A percentile compares a stretch with the other conserved stretches of the same genome.
Conservation (phyloP, 495 filamentous ascomycete genomes). For the Halenospora varia region DNA sequence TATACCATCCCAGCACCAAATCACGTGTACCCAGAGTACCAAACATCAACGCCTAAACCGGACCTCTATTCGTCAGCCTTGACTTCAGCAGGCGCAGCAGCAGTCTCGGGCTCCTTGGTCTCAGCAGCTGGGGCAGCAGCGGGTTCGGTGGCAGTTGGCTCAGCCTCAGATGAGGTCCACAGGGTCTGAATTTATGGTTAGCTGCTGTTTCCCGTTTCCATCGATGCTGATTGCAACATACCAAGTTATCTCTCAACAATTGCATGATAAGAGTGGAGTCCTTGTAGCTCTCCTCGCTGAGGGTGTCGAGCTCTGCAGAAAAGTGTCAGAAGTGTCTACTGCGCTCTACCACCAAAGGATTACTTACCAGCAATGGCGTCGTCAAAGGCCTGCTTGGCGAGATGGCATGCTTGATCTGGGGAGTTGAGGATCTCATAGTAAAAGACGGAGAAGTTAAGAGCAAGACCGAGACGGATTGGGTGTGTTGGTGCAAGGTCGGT, state of each 20-base stretch:
- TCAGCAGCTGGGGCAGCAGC: conserved; percentile 35
- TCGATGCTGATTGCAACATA: conserved; percentile 33
- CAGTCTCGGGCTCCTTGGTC: conserved; percentile 30
- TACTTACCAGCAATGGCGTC: conserved; percentile 91
- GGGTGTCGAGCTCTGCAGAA: conserved; percentile 86
- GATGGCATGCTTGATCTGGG: conserved; percentile 96
- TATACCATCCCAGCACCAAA: conserved; percentile 17
- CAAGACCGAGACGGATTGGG: conserved; percentile 97
- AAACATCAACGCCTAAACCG: conserved; percentile 26
- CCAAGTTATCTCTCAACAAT: conserved; percentile 96
- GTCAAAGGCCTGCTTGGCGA: conserved; percentile 99
- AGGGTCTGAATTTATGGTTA: conserved; percentile 64
- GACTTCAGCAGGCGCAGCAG: conserved; percentile 16
- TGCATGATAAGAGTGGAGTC: conserved; percentile 99
- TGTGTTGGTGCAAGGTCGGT: conserved; percentile 97
- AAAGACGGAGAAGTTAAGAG: conserved; percentile 99
- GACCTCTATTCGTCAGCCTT: conserved; percentile 25
- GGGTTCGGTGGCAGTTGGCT: conserved; percentile 63
- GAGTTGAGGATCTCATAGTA: conserved; percentile 99
- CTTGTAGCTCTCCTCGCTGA: conserved; percentile 99
- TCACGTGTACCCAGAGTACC: conserved; percentile 19
- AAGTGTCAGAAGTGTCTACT: not conserved
- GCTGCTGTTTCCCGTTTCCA: conserved; percentile 29
- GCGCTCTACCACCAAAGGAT: too few relatives aligned
- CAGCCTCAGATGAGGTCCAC: conserved; percentile 98